phyloP scores from a whole-genome alignment of 78 protist species.

The Monocercomonoides exilis region DNA sequence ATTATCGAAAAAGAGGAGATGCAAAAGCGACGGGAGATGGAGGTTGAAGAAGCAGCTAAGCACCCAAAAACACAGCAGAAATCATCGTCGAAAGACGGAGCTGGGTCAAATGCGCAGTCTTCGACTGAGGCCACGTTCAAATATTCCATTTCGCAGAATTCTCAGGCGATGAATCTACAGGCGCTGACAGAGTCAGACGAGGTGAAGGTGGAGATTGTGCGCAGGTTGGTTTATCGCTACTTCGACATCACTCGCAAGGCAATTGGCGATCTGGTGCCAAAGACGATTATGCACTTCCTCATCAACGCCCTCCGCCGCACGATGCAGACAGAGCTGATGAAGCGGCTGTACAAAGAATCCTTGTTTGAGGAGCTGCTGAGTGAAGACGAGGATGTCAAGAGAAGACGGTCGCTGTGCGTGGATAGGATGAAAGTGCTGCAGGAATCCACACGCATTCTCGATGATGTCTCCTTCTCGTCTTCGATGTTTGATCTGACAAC shows the following conservation, averaged over 20 bases:
- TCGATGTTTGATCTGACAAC: too few species aligned
- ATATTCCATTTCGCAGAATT: too few species aligned
- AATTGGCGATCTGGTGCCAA: constrained; percentile 11
- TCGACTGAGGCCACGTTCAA: too few species aligned
- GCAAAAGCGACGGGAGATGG: not conserved
- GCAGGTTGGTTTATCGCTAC: not conserved
- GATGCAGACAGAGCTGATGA: constrained; percentile 19
- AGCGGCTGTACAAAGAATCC: constrained; percentile 20
- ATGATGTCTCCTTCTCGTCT: not conserved
- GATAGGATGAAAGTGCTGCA: not conserved
- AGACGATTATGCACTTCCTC: constrained; percentile 27
- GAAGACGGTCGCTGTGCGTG: not conserved
- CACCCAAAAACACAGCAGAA: not conserved
- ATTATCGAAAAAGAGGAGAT: not conserved
- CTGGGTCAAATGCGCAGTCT: too few species aligned
- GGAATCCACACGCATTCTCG: not conserved
- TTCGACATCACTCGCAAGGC: not conserved
- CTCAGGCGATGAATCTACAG: too few species aligned
- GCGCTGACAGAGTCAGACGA: too few species aligned
- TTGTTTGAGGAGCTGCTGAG: not conserved
- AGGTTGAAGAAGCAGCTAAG: not conserved
- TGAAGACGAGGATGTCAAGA: not conserved
- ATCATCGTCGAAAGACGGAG: too few species aligned
- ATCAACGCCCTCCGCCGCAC: not conserved
- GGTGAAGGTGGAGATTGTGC: not conserved